A percentile compares a stretch with the other conserved stretches of the same genome.
These are phyloP conservation scores for Tillandsia leiboldiana DNA, from an alignment of 176 grass and related monocot genomes.

Conservation along the genomic window DNA sequence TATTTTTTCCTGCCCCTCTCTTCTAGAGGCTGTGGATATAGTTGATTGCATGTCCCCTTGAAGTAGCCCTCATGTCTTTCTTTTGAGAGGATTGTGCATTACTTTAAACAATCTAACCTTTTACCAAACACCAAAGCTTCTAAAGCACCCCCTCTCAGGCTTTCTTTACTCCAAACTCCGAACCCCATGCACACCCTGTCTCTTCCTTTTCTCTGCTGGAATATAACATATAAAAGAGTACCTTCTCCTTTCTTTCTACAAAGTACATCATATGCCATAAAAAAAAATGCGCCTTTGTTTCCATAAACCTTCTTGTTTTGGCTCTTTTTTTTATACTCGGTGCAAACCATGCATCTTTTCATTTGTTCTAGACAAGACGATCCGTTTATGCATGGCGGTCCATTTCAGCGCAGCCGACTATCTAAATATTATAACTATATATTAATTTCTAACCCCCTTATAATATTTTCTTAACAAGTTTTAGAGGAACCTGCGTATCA, in stretches of 20 bases:
- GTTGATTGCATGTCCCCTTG: not conserved
- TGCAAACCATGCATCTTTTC: not conserved
- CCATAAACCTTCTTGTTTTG: not conserved
- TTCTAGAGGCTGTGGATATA: not conserved
- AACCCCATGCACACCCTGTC: not conserved
- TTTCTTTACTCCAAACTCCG: not conserved
- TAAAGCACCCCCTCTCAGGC: not conserved
- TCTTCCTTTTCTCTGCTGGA: not conserved
- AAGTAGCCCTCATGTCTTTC: not conserved
- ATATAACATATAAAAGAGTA: not conserved
- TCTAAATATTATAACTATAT: too few species aligned
- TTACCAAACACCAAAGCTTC: not conserved
- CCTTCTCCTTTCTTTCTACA: not conserved
- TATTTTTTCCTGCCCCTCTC: not conserved
- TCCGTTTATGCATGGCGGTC: not conserved
- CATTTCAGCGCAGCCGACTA: not conserved
- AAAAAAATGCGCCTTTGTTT: not conserved
- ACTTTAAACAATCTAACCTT: constrained; percentile 7
- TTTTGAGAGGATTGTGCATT: not conserved
- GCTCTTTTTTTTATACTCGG: not conserved
- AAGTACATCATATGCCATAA: not conserved
- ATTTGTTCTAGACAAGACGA: not conserved
- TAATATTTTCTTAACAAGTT: not conserved
- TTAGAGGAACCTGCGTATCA: not conserved
- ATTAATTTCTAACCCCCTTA: not conserved